Evolutionary conservation across 208 protist genomes (phyloP).

Genomic region (Leptomonas pyrrhocoris): DNA sequence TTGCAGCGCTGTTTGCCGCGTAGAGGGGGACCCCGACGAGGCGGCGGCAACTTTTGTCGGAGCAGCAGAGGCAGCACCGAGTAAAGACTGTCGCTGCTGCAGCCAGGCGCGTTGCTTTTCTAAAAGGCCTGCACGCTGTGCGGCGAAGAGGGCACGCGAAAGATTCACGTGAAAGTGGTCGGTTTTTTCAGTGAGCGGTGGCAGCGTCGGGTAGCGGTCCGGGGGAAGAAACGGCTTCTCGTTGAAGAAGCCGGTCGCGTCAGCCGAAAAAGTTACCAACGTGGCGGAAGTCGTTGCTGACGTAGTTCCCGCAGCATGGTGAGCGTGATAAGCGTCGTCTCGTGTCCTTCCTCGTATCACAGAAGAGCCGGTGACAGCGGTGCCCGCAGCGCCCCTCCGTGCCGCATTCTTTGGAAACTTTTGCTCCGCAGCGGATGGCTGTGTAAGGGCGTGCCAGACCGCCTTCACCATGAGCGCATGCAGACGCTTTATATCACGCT

Average conservation of each 20-base stretch:
- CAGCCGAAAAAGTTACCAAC: not conserved
- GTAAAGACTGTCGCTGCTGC: conserved; percentile 6
- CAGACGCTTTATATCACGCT: conserved; percentile 44
- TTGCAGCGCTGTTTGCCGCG: conserved; percentile 19
- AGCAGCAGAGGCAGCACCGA: not conserved
- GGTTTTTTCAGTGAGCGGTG: conserved; percentile 18
- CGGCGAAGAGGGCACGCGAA: conserved; percentile 27
- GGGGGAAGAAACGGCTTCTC: conserved; percentile 42
- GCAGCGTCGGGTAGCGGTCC: conserved; percentile 35
- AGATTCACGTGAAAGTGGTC: conserved; percentile 41
- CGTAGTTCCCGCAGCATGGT: not conserved
- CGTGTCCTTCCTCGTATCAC: not conserved
- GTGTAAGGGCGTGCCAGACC: conserved; percentile 62
- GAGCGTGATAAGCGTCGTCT: too few relatives aligned
- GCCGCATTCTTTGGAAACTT: not conserved
- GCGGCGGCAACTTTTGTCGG: not conserved
- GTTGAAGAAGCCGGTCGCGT: conserved; percentile 12
- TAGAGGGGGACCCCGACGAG: conserved; percentile 3
- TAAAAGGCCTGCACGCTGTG: conserved; percentile 18
- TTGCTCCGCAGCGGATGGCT: not conserved
- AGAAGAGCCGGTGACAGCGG: not conserved
- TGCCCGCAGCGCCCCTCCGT: not conserved
- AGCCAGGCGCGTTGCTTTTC: conserved; percentile 28
- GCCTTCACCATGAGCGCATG: conserved; percentile 57
- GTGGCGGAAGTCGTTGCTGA: not conserved